phyloP scores from a whole-genome alignment of 495 filamentous ascomycete species.

The Aspergillus funiculosus region DNA sequence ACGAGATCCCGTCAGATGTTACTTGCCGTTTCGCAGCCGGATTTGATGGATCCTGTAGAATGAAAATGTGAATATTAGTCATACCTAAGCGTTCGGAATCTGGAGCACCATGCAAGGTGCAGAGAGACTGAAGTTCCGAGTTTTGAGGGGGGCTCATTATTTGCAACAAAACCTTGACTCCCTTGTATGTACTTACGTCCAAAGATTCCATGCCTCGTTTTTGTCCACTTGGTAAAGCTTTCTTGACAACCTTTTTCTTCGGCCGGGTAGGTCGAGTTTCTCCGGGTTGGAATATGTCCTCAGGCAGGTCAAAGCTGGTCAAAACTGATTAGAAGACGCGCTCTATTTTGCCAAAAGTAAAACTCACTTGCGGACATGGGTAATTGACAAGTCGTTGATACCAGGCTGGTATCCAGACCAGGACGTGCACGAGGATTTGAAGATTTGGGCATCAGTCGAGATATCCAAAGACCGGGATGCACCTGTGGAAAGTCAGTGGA shows the following conservation, averaged over 20 bases:
- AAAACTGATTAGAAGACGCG: conserved; percentile 16
- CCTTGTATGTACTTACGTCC: conserved; percentile 42
- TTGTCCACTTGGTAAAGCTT: conserved; percentile 31
- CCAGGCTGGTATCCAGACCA: conserved; percentile 61
- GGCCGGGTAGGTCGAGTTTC: conserved; percentile 64
- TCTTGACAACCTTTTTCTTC: conserved; percentile 55
- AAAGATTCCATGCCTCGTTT: conserved; percentile 41
- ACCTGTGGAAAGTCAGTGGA: conserved; percentile 34
- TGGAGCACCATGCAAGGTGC: conserved; percentile 16
- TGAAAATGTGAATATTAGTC: conserved; percentile 32
- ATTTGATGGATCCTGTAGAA: conserved; percentile 28
- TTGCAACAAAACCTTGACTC: conserved; percentile 21
- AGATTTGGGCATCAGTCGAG: conserved; percentile 65
- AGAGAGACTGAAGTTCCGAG: conserved; percentile 20
- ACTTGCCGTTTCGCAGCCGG: conserved; percentile 38
- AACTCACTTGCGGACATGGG: conserved; percentile 70
- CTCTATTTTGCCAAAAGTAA: neutral
- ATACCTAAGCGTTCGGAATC: conserved; percentile 25
- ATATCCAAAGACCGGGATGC: conserved; percentile 53
- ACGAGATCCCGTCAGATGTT: conserved; percentile 27
- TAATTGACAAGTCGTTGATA: conserved; percentile 61
- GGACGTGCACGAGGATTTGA: conserved; percentile 62
- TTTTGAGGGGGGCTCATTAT: conserved; percentile 9
- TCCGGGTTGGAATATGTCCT: conserved; percentile 79
- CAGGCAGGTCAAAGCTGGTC: conserved; percentile 72